Base-by-base conservation (phyloP, 164 flowering plant species). In the Saururus chinensis region DNA sequence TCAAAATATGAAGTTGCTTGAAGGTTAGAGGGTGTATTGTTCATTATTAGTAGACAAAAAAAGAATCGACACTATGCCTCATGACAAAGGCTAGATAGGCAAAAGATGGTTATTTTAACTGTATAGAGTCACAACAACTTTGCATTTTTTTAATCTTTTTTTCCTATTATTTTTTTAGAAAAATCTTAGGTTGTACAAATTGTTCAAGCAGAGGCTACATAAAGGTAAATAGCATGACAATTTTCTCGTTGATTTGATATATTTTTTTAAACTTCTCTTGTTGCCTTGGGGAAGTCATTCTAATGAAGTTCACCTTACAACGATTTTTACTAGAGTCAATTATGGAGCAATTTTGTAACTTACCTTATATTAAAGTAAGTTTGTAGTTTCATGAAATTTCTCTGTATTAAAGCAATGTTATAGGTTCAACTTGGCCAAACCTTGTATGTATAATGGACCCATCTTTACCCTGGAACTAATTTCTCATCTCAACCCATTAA, bases 1-100 rank as follows among this genome's bases (percentile, higher is more conserved):
- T 56, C 70, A 9, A 82, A 79, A 66, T 80, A 74, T 42, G 81
- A 82, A 73, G 19, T 55, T n/a, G 16, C 40, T 26, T 75, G 48
- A 23, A n/a, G 67, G 67, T 53, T 65, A 61, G 48, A 64, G 63
- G 48, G 56, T 63, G 51, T 26, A 53, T 14, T 64, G 73, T 60
- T 66, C 71, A 12, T 60, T 62, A 7, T 55, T 57, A 26, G 61
- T 30, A 45, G 49, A 45, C 4, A 64, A 19, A 68, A 57, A 1
- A 78, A 73, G 67, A 73, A 73, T 63, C 74, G 67, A 55, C 61
- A 71, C 45, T 60, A 70, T 30, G 54, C 65, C 48, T 53, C 62
- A 19, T 71, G 64, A 64, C 19, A 13, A 30, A 14, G 58, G 7
- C 35, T 53, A 26, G 26, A n/a, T n/a, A 41, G 42, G 19, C 17